Evolutionary conservation across 2,329 filamentous ascomycete species (phyloP).

Genomic region (Davidsoniella neocaledoniae): DNA sequence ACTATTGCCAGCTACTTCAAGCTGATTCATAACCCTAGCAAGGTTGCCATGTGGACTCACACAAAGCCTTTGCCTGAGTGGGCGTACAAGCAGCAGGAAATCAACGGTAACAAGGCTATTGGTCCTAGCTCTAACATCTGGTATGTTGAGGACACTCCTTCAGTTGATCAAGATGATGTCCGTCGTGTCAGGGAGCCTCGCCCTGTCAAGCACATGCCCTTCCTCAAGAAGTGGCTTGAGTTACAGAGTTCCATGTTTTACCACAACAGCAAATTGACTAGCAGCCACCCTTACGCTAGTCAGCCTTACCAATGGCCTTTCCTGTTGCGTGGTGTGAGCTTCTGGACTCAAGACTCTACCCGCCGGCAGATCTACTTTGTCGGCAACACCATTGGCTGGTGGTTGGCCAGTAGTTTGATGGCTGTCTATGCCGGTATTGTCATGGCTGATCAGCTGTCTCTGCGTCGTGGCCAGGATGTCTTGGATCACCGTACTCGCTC

Average conservation of each 20-base stretch:
- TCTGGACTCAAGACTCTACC: constrained; percentile 96
- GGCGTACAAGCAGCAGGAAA: constrained; percentile 94
- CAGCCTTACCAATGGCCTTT: constrained; percentile 97
- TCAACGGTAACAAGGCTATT: constrained; percentile 97
- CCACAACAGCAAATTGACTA: constrained; percentile 96
- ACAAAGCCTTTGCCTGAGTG: constrained; percentile 89
- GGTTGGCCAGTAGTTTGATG: constrained; percentile 80
- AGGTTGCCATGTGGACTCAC: constrained; percentile 99
- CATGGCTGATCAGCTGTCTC: constrained; percentile 80
- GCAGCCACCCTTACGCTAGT: constrained; percentile 89
- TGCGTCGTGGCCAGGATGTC: constrained; percentile 83
- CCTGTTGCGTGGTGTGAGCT: constrained; percentile 88
- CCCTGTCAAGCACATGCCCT: constrained; percentile 69
- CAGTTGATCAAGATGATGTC: constrained; percentile 50
- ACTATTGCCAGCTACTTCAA: constrained; percentile 89
- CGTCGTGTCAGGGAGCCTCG: constrained; percentile 61
- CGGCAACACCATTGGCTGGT: constrained; percentile 94
- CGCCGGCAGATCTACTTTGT: constrained; percentile 97
- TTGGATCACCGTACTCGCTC: constrained; percentile 88
- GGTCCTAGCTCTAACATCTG: constrained; percentile 82
- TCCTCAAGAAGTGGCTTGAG: constrained; percentile 90
- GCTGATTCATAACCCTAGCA: constrained; percentile 81
- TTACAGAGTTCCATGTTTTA: constrained; percentile 97
- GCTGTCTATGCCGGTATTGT: constrained; percentile 89
- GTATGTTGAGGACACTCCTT: constrained; percentile 84